Evolutionary conservation across 768 basidiomycete species (phyloP).

Genomic region (Psilocybe cubensis): DNA sequence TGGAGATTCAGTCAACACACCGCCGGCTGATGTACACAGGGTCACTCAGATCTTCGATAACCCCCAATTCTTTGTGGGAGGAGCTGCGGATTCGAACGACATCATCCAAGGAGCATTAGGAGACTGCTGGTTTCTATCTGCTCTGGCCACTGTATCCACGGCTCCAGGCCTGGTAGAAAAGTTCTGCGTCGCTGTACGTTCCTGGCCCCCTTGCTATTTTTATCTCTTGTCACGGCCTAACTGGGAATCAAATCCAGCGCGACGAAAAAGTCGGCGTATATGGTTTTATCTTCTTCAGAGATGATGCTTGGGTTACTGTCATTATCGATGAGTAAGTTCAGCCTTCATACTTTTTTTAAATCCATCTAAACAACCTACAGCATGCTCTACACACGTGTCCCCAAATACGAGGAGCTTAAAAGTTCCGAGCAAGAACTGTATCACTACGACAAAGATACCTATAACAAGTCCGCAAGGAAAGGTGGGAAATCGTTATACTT

Average conservation of each 20-base stretch:
- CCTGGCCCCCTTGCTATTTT: background rate
- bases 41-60: slow-evolving; percentile 56
- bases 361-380: slow-evolving; percentile 24
- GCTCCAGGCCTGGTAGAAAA: slow-evolving; percentile 52
- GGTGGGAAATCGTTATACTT: slow-evolving; percentile 55
- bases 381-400: slow-evolving; percentile 50
- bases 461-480: slow-evolving; percentile 47
- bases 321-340: slow-evolving; percentile 56
- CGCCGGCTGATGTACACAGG: slow-evolving; percentile 33
- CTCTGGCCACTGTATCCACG: slow-evolving; percentile 52
- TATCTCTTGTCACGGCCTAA: background rate
- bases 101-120: slow-evolving; percentile 54
- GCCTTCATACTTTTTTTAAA: background rate
- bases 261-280: slow-evolving; percentile 59
- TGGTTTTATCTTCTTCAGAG: slow-evolving; percentile 61
- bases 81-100: slow-evolving; percentile 43
- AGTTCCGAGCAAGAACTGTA: slow-evolving; percentile 45
- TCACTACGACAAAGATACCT: slow-evolving; percentile 52
- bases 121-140: slow-evolving; percentile 62
- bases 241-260: slow-evolving; percentile 29
- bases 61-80: slow-evolving; percentile 35
- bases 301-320: slow-evolving; percentile 54
- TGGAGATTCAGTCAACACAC: slow-evolving; percentile 12
- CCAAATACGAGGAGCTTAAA: slow-evolving; percentile 53
- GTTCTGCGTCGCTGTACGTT: slow-evolving; percentile 35